Evolutionary conservation across 2,329 filamentous ascomycete genomes (phyloP).

Genomic region (Pyrenophora seminiperda): DNA sequence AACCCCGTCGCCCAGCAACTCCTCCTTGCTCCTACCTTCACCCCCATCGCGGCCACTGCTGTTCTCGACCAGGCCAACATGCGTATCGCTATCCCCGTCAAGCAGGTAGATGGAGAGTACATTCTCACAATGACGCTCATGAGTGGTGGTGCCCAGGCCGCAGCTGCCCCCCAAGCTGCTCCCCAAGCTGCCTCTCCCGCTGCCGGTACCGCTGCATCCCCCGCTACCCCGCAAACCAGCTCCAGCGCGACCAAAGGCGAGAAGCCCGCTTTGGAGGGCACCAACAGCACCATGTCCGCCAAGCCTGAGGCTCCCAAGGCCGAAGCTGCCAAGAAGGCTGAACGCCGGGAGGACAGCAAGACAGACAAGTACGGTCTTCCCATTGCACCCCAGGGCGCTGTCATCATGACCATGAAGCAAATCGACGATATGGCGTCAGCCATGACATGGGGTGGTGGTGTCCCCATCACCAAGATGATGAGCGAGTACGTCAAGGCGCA

Average conservation of each 20-base stretch:
- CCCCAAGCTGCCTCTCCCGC: constrained; percentile 8
- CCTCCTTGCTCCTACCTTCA: constrained; percentile 45
- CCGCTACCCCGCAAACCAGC: neutral
- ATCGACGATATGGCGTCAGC: constrained; percentile 40
- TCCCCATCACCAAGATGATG: constrained; percentile 44
- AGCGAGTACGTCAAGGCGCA: constrained; percentile 39
- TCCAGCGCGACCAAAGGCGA: constrained; percentile 8
- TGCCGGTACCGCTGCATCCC: neutral
- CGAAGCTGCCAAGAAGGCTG: constrained; percentile 10
- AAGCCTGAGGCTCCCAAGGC: constrained; percentile 29
- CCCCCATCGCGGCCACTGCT: constrained; percentile 41
- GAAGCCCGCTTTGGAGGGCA: constrained; percentile 8
- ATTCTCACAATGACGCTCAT: constrained; percentile 44
- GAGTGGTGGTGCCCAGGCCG: constrained; percentile 13
- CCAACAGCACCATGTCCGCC: constrained; percentile 22
- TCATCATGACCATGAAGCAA: constrained; percentile 44
- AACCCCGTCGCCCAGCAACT: constrained; percentile 44
- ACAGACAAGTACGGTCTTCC: constrained; percentile 30
- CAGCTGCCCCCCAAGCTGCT: constrained; percentile 13
- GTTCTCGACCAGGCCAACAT: constrained; percentile 45
- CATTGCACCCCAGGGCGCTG: constrained; percentile 30
- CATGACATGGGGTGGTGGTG: constrained; percentile 36
- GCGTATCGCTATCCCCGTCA: constrained; percentile 45
- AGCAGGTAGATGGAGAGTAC: constrained; percentile 45
- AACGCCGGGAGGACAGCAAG: constrained; percentile 20